Evolutionary conservation across 2,329 filamentous ascomycete genomes (phyloP).

Genomic region (Pyricularia sp.): DNA sequence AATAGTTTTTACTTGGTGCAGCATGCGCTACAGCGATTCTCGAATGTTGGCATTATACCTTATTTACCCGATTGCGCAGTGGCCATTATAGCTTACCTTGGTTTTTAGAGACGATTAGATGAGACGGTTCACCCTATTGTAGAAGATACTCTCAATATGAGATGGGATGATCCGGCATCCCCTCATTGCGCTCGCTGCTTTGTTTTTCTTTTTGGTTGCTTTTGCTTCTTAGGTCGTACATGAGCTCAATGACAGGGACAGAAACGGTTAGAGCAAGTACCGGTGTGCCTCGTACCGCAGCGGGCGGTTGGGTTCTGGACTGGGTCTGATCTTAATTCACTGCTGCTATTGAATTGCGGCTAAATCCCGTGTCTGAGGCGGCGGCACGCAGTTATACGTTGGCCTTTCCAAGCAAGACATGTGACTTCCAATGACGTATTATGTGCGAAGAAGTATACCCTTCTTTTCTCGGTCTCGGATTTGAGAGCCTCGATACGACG

Average conservation of each 20-base stretch:
- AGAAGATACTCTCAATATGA: neutral
- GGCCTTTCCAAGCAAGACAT: neutral
- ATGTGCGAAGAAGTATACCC: neutral
- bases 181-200: neutral
- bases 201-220: neutral
- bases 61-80: neutral
- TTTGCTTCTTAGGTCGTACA: neutral
- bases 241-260: neutral
- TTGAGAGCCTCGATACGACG: neutral
- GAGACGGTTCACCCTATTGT: neutral
- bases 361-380: neutral
- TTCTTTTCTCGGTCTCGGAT: neutral
- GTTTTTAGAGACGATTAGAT: neutral
- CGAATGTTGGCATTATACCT: neutral
- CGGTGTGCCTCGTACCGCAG: neutral
- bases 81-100: neutral
- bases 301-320: neutral
- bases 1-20: neutral
- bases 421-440: neutral
- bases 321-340: neutral
- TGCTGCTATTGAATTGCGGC: neutral
- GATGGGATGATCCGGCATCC: neutral
- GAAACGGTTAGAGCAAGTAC: neutral
- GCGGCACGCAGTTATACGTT: neutral
- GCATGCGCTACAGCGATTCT: neutral